Base-by-base conservation (phyloP, 2,329 filamentous ascomycete genomes). In the Xylariaceae sp. region DNA sequence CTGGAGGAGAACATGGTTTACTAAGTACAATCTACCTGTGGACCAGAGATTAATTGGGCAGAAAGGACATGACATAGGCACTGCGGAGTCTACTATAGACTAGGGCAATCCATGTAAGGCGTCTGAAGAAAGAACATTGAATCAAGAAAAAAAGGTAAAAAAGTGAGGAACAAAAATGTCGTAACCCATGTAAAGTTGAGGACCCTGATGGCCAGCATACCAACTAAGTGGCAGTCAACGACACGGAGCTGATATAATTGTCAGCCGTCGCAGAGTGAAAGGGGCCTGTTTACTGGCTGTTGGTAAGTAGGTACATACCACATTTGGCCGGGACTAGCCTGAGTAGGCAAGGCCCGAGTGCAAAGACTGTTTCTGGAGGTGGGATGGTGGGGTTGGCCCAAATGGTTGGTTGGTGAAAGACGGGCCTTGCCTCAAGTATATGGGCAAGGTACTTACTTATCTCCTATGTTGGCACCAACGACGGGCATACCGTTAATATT, bases 131-230 rank as follows among this genome's bases (percentile, higher is more conserved):
- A n/a, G n/a, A n/a, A n/a, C n/a, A n/a, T n/a, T n/a, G n/a, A n/a
- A n/a, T n/a, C n/a, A 29, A 16, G 41, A 20, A 32, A 48, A 43
- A 50, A 4, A 26, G n/a, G 45, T 29, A 20, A 6, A 42, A 3
- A 41, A 52, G n/a, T 46, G 40, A 51, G 37, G 45, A 58, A 59
- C 20, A 51, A 32, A 50, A 61, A 48, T 54, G 45, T 52, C 56
- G 57, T 59, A 50, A 54, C 47, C 21, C 40, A 47, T 37, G 4
- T n/a, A 56, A 56, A 54, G 49, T 10, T 55, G 61, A 65, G 62
- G 50, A 65, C 62, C 62, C 63, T 65, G 62, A 65, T 65, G 62
- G 61, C 40, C 58, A 58, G 32, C 2, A 23, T 41, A 18, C n/a
- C 6, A 9, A 49, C 20, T 2, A 14, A 32, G 26, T 10, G 32